Evolutionary conservation across 331 rosid genomes (phyloP).

Genomic region (Spiraea crenata): DNA sequence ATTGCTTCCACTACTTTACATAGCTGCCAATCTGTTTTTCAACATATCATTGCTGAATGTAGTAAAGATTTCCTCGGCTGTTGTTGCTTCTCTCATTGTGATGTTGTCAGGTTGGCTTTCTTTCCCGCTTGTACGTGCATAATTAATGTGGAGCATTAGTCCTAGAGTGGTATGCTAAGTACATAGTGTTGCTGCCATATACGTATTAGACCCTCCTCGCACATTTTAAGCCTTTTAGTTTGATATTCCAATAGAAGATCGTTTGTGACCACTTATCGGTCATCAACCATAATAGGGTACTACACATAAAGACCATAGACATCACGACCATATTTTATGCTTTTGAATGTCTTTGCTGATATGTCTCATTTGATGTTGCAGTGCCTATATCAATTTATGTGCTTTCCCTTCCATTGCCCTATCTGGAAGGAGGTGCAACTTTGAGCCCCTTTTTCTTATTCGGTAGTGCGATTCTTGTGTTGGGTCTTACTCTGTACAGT

Average conservation of each 20-base stretch:
- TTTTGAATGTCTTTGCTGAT: constrained; percentile 18
- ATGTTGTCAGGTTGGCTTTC: constrained; percentile 68
- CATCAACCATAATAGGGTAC: not conserved
- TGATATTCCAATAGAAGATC: not conserved
- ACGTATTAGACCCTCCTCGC: not conserved
- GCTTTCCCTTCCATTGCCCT: constrained; percentile 84
- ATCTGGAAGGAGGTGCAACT: constrained; percentile 55
- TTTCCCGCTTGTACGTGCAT: constrained; percentile 10
- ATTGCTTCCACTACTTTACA: constrained; percentile 77
- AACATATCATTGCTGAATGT: constrained; percentile 70
- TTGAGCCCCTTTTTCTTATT: constrained; percentile 75
- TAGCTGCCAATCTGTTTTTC: constrained; percentile 64
- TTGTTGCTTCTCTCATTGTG: constrained; percentile 74
- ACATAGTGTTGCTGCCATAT: not conserved
- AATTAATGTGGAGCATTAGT: not conserved
- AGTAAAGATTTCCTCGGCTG: constrained; percentile 76
- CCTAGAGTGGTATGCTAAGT: not conserved
- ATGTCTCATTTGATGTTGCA: constrained; percentile 40
- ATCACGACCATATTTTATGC: not conserved
- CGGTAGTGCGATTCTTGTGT: constrained; percentile 68
- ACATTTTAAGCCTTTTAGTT: not conserved
- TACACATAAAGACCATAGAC: not conserved
- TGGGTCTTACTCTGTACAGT: constrained; percentile 69
- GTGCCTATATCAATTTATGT: constrained; percentile 76
- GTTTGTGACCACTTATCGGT: not conserved